A percentile compares a stretch with the other conserved stretches of the same genome.
These are phyloP conservation scores for Phylloporus scabripes DNA, from an alignment of 768 basidiomycete genomes.

Conservation along the genomic window DNA sequence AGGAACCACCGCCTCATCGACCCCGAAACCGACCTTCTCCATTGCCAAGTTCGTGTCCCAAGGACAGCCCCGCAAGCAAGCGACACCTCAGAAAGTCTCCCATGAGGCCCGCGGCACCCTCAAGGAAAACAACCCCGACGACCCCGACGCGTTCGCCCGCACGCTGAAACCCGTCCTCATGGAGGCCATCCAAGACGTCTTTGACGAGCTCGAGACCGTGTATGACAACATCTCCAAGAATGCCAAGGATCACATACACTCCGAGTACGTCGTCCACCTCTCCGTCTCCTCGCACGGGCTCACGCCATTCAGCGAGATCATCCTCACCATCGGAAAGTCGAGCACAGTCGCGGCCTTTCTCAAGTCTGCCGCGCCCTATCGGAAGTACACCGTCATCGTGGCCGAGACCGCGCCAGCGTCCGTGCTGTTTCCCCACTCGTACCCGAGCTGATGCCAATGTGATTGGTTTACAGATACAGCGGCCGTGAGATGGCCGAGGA, in stretches of 20 bases:
- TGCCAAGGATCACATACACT: slow-evolving; percentile 94
- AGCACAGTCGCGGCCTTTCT: slow-evolving; percentile 91
- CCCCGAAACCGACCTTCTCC: slow-evolving; percentile 48
- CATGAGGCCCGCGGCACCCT: slow-evolving; percentile 50
- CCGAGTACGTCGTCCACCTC: slow-evolving; percentile 62
- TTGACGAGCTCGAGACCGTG: slow-evolving; percentile 94
- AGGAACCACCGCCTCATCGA: slow-evolving; percentile 36
- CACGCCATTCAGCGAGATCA: slow-evolving; percentile 67
- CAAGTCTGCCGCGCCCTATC: slow-evolving; percentile 80
- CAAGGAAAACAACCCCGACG: slow-evolving; percentile 66
- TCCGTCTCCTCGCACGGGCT: background rate
- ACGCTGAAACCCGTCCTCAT: slow-evolving; percentile 89
- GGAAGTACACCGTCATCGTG: slow-evolving; percentile 94
- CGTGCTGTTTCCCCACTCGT: slow-evolving; percentile 26
- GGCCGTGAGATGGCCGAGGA: slow-evolving; percentile 83
- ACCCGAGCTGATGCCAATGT: slow-evolving; percentile 1
- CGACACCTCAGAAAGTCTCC: slow-evolving; percentile 32
- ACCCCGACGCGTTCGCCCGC: slow-evolving; percentile 72
- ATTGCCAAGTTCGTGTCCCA: slow-evolving; percentile 80
- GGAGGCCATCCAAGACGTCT: slow-evolving; percentile 94
- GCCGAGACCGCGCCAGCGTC: slow-evolving; percentile 94
- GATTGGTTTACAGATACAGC: slow-evolving; percentile 51
- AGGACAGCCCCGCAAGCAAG: slow-evolving; percentile 60
- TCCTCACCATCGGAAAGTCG: slow-evolving; percentile 91
- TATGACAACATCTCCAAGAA: slow-evolving; percentile 93